Base-by-base conservation (phyloP, 176 grass and related monocot genomes). In the Pontederia paniculata region DNA sequence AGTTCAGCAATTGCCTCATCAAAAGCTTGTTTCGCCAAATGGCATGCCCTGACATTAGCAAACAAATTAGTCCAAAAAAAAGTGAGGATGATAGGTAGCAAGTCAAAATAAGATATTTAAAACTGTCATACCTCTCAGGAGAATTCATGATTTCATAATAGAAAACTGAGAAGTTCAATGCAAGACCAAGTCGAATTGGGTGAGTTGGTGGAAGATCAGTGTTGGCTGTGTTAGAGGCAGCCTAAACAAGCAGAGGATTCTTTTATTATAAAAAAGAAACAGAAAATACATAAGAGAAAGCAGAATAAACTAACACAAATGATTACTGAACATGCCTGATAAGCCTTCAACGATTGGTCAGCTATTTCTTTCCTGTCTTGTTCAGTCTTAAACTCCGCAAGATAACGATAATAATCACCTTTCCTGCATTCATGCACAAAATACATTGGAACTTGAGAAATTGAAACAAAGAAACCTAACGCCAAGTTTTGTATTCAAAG, bases 1-100 rank as follows among this genome's bases (percentile, higher is more conserved):
- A 74, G 28, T 45, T 80, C 64, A 43, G 77, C 66, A 62, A 80
- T 74, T 55, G 70, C 77, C 49, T 69, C 70, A 52, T 74, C 77
- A 51, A 74, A 74, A 47, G 77, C 77, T 72, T 80, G 58, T 61
- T 72, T 72, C 17, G 69, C 69, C 37, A 72, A 31, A 52, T 72
- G 48, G 12, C 57, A 72, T 3, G 57, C 57, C 57, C 69, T 72
- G 12, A 48, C 13, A 50, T 17, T 15, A 12, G n/a, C 6, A 50
- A 50, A 50, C 9, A 52, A 52, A 52, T 52, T 18, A 18, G 16
- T 16, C 14, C 50, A 16, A 6, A 15, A 48, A 48, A 45, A 17
- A 22, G 45, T 5, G 18, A 10, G 22, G 17, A 48, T 46, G 21
- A 46, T 8, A 47, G 10, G 12, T 21, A 12, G 23, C 12, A 22